These are phyloP conservation scores for Nicotiana otophora DNA, from an alignment of 257 asterid species.

Conservation along the genomic window DNA sequence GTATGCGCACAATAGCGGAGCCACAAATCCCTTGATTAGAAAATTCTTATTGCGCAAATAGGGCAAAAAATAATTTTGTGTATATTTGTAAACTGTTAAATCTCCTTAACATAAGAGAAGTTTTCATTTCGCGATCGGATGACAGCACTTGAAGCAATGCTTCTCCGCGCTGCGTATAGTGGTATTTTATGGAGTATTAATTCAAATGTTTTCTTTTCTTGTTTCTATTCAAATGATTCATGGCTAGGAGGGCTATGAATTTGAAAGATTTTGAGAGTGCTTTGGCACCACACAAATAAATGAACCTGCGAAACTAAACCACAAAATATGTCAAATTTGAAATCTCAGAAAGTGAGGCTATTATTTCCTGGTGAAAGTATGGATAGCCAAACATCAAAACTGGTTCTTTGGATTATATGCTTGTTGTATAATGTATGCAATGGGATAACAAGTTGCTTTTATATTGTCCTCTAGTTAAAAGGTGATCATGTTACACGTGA, in stretches of 20 bases:
- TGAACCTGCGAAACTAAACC: background rate
- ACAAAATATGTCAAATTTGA: background rate
- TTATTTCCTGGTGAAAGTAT: background rate
- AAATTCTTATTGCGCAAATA: background rate
- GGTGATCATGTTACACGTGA: background rate
- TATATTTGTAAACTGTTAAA: background rate
- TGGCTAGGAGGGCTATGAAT: background rate
- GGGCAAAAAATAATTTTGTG: no score
- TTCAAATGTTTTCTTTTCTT: background rate
- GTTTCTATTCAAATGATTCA: background rate
- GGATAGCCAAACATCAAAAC: background rate
- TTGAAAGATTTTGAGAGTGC: background rate
- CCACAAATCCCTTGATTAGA: background rate
- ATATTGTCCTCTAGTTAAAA: background rate
- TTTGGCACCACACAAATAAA: conserved; percentile 1
- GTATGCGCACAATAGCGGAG: background rate
- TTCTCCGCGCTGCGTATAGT: background rate
- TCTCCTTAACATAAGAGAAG: background rate
- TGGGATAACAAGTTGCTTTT: background rate
- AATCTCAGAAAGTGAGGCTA: background rate
- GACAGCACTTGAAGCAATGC: background rate
- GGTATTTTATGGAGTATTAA: background rate
- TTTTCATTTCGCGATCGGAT: background rate
- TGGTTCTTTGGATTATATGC: background rate
- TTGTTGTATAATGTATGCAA: background rate